Percentiles rank a stretch among this genome's conserved stretches.
Evolutionary conservation across 805 yeast species (phyloP).

Genomic region (Wickerhamiella allomyrinae): DNA sequence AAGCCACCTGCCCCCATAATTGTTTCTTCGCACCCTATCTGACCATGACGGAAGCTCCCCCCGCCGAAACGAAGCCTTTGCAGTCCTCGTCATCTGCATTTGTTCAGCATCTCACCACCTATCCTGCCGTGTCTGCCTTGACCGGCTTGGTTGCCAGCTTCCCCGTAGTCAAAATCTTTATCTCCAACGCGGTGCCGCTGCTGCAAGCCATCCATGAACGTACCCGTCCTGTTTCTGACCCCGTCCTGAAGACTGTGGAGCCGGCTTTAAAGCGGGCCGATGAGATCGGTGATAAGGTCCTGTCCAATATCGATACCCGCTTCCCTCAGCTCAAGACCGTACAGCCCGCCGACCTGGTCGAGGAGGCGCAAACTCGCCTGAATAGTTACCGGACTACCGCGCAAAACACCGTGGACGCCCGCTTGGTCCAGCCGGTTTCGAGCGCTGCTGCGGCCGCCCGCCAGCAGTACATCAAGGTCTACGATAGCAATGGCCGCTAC

Average conservation of each 20-base stretch:
- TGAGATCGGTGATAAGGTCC: slow-evolving; percentile 38
- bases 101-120: slow-evolving; percentile 37
- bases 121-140: slow-evolving; percentile 44
- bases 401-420: slow-evolving; percentile 26
- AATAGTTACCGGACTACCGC: slow-evolving; percentile 25
- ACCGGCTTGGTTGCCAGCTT: slow-evolving; percentile 45
- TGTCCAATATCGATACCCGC: slow-evolving; percentile 40
- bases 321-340: slow-evolving; percentile 48
- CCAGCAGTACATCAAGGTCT: slow-evolving; percentile 35
- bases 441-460: slow-evolving; percentile 32
- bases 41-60: slow-evolving; percentile 1
- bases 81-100: slow-evolving; percentile 23
- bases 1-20: background rate
- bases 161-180: slow-evolving; percentile 42
- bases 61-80: background rate
- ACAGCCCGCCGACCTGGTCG: slow-evolving; percentile 38
- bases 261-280: slow-evolving; percentile 38
- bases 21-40: background rate
- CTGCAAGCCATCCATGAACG: slow-evolving; percentile 29
- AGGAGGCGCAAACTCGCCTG: slow-evolving; percentile 28
- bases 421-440: slow-evolving; percentile 35
- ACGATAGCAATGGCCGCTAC: slow-evolving; percentile 45
- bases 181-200: slow-evolving; percentile 47
- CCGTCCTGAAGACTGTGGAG: slow-evolving; percentile 27
- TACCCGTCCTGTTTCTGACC: slow-evolving; percentile 21